Evolutionary conservation across 2,329 filamentous ascomycete species (phyloP), one percentile per base, ranked within the genome.

Genomic region (Metarhizium sp.): DNA sequence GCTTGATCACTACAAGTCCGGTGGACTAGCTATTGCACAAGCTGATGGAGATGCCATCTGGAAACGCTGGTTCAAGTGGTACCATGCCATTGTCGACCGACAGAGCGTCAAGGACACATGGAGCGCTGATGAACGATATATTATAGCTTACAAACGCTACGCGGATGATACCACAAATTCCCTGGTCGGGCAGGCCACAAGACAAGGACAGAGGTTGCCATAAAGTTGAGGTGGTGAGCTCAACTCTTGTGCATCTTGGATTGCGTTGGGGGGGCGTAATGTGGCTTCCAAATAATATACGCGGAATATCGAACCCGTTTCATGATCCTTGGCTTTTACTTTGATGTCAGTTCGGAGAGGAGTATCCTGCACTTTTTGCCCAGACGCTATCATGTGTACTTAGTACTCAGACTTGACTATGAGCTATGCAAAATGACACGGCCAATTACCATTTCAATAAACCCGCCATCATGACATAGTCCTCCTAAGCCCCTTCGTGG

Each of bases 1-100:
- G 6, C 85, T 92, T 60, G 86, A 92, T 61, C 78, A 89, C 59
- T 92, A 86, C 66, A 92, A 92, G 64, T 64, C 71, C 0, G 79
- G 78, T 0, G 80, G 80, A 0, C 60, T 75, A 2, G 76, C 75
- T 0, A 71, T 82, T 29, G 75, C 77, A 2, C 52, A 63, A 38
- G 78, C 80, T 1, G 72, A 76, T 7, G 80, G 87, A 42, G 80
- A 82, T 53, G 67, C 67, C 40, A 65, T 78, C 2, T 91, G 86
- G 88, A 68, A 63, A 46, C 73, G 87, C 50, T 92, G 86, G 82
- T 73, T 77, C 62, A 74, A 65, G 53, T 92, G 86, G 86, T 69
- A 78, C 34, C 73, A 75, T 54, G 86, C 84, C 0, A 71, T 88
- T 4, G 71, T 79, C 55, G 66, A 71, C 6, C 77, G 85, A 58